Evolutionary conservation across 2,329 filamentous ascomycete species (phyloP).

Genomic region (Sporothrix brunneoviolacea): DNA sequence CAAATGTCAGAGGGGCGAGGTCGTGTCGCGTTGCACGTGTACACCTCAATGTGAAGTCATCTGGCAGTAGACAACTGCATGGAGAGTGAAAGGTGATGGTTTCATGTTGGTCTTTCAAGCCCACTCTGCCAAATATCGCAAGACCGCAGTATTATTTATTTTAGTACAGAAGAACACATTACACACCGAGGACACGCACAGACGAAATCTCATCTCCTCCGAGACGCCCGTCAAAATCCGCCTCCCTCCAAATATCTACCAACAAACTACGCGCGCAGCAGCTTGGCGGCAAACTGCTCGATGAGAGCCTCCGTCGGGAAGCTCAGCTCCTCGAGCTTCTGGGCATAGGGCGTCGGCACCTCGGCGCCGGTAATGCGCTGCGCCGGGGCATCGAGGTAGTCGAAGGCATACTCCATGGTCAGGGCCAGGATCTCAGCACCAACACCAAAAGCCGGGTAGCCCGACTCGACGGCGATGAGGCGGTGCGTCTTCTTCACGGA

Average conservation of each 20-base stretch:
- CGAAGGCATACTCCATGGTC: slow-evolving; percentile 95
- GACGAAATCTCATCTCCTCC: neutral
- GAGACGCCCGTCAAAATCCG: neutral
- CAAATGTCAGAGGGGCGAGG: too few species aligned
- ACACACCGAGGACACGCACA: neutral
- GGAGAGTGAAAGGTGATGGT: too few species aligned
- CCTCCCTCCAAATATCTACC: neutral
- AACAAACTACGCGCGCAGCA: slow-evolving; percentile 56
- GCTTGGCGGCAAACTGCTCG: slow-evolving; percentile 79
- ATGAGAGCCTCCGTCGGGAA: slow-evolving; percentile 91
- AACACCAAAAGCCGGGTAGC: slow-evolving; percentile 93
- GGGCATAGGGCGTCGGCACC: slow-evolving; percentile 92
- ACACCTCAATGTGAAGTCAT: too few species aligned
- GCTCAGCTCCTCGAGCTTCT: slow-evolving; percentile 86
- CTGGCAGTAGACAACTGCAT: too few species aligned
- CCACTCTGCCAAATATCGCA: neutral
- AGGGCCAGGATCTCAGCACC: slow-evolving; percentile 87
- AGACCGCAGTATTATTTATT: slow-evolving; percentile 10
- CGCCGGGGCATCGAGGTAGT: slow-evolving; percentile 92
- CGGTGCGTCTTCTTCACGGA: slow-evolving; percentile 98
- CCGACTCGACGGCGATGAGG: slow-evolving; percentile 87
- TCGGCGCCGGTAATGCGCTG: slow-evolving; percentile 94
- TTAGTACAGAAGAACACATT: slow-evolving; percentile 6
- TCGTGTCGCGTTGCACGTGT: too few species aligned
- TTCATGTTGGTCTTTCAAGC: too few species aligned